Percentiles rank a stretch among this genome's conserved stretches.
phyloP scores from a whole-genome alignment of 306 rosid species.

The Lathyrus sativus region DNA sequence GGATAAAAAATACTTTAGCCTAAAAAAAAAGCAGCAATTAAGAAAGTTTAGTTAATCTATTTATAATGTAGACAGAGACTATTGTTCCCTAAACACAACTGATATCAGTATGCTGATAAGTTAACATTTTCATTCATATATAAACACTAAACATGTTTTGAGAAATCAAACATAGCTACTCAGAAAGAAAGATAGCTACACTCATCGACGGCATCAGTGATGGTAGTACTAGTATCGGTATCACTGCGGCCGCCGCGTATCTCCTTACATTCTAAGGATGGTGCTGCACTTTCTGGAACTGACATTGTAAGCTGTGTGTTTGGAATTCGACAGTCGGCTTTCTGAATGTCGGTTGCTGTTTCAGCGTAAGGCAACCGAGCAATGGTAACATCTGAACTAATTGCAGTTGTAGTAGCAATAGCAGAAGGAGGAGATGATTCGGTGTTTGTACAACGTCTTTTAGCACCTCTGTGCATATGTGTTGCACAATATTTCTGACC shows the following conservation, averaged over 20 bases:
- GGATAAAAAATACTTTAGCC: neutral
- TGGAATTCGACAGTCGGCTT: slow-evolving; percentile 40
- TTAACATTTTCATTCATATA: slow-evolving; percentile 6
- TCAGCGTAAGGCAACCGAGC: slow-evolving; percentile 35
- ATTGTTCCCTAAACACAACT: slow-evolving; percentile 27
- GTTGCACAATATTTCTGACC: slow-evolving; percentile 70
- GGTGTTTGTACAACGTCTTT: slow-evolving; percentile 45
- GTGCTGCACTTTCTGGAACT: slow-evolving; percentile 46
- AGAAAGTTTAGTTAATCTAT: neutral
- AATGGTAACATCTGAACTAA: slow-evolving; percentile 32
- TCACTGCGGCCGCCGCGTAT: slow-evolving; percentile 46
- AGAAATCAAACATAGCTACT: slow-evolving; percentile 26
- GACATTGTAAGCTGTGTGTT: slow-evolving; percentile 71
- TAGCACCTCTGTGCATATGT: slow-evolving; percentile 82
- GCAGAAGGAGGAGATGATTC: slow-evolving; percentile 34
- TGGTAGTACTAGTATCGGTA: slow-evolving; percentile 56
- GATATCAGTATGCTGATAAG: slow-evolving; percentile 5
- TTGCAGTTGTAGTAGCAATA: neutral
- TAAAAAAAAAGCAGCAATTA: neutral
- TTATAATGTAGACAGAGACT: neutral
- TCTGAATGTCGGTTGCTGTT: slow-evolving; percentile 28
- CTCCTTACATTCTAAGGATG: slow-evolving; percentile 36
- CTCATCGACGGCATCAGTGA: slow-evolving; percentile 59
- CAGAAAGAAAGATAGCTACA: slow-evolving; percentile 44
- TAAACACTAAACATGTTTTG: slow-evolving; percentile 7